Conservation (phyloP, 805 yeast species). For the Starmerella cellae region DNA sequence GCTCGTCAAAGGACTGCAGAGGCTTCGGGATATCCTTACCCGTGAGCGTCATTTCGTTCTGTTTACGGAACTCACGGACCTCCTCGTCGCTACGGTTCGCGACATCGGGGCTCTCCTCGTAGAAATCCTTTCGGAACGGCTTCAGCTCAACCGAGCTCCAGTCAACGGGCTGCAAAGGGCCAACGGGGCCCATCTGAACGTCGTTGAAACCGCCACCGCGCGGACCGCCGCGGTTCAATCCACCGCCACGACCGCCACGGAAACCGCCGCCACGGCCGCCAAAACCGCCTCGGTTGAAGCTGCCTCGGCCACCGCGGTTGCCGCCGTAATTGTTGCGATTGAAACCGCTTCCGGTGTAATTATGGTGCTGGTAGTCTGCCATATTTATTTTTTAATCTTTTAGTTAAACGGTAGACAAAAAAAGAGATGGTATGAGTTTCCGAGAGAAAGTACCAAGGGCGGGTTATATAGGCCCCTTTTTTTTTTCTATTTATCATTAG, state of each 20-base stretch:
- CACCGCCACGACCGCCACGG: conserved; percentile 33
- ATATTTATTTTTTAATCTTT: background rate
- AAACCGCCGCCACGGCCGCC: conserved; percentile 27
- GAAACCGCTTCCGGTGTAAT: background rate
- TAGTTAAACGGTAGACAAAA: no score
- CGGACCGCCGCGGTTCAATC: conserved; percentile 30
- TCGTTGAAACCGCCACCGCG: conserved; percentile 33
- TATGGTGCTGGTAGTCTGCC: conserved; percentile 1
- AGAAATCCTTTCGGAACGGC: conserved; percentile 88
- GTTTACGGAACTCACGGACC: conserved; percentile 59
- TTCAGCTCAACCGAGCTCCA: conserved; percentile 73
- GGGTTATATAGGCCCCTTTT: no score
- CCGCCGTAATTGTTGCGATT: conserved; percentile 1
- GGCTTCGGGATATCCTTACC: conserved; percentile 92
- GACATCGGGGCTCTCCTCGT: conserved; percentile 72
- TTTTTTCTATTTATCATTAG: no score
- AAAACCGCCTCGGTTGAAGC: conserved; percentile 18
- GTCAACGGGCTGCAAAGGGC: conserved; percentile 49
- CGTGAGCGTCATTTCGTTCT: conserved; percentile 69
- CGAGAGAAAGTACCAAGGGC: no score
- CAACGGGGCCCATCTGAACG: conserved; percentile 26
- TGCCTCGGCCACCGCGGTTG: conserved; percentile 7
- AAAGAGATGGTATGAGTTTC: no score
- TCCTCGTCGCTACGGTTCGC: conserved; percentile 62
- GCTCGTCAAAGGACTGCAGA: conserved; percentile 83